phyloP scores from a whole-genome alignment of 192 early-diverging fungal genomes.

The Chytriomyces confervae region DNA sequence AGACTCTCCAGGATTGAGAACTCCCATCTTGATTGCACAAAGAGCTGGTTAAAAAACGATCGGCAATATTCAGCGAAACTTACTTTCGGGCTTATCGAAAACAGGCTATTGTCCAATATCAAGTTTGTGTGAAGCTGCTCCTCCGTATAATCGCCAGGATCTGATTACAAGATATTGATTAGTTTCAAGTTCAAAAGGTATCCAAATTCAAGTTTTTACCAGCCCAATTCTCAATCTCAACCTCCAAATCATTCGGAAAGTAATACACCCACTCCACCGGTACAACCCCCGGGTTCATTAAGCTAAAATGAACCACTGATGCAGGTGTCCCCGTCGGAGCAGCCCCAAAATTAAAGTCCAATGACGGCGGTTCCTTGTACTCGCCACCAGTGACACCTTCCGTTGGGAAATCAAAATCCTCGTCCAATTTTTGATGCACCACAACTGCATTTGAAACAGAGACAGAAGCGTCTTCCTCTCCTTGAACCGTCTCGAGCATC shows the following conservation, averaged over 20 bases:
- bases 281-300: constrained; percentile 62
- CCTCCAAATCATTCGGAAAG: constrained; percentile 63
- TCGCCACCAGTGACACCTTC: constrained; percentile 33
- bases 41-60: neutral
- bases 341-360: constrained; percentile 62
- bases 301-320: constrained; percentile 46
- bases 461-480: neutral
- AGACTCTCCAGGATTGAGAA: constrained; percentile 52
- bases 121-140: constrained; percentile 60
- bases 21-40: constrained; percentile 41
- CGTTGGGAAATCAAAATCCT: constrained; percentile 44
- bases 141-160: constrained; percentile 61
- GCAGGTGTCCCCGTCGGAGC: constrained; percentile 48
- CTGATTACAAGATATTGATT: constrained; percentile 1
- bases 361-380: constrained; percentile 20
- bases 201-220: neutral
- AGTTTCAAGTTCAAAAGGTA: too few species aligned
- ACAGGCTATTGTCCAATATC: constrained; percentile 60
- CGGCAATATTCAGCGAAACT: constrained; percentile 1
- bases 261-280: constrained; percentile 62
- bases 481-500: constrained; percentile 34
- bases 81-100: constrained; percentile 57
- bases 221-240: constrained; percentile 65
- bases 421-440: constrained; percentile 19
- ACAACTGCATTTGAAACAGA: neutral